Base-by-base conservation (phyloP, 2,329 filamentous ascomycete genomes). In the Celoporthe dispersa region DNA sequence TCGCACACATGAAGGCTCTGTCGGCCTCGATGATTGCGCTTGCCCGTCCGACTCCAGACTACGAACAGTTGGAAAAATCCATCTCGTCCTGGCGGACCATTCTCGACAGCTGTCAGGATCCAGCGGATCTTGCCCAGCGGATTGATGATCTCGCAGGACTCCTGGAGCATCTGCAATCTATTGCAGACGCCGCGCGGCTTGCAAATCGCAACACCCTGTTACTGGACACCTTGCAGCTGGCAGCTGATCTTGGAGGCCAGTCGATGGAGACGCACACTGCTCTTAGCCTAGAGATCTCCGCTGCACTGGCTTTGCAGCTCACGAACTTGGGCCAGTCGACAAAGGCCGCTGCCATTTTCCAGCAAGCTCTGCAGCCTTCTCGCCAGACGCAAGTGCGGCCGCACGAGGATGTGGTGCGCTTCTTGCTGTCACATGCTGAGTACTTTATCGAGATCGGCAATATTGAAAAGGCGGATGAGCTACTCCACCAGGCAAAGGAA, bases 341-440 rank as follows among this genome's bases (percentile, higher is more conserved):
- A 0, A 85, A 85, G 73, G 87, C 87, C 0, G 83, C 84, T 53
- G 79, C 82, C 70, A 77, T 85, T 25, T 73, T 82, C 11, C 75
- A 81, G 66, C 76, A 80, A n/a, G 77, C 81, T n/a, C 75, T 76
- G 0, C 71, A 78, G 37, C 63, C 64, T 9, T 37, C 64, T 9
- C 57, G 44, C 6, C 22, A 51, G 11, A 63, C 59, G 39, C 37
- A 63, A n/a, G 48, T 57, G 5, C 64, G 79, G 3, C 80, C 82
- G 2, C 77, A 77, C 16, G 81, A 84, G 25, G 78, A 82, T 7
- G 73, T 84, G 28, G 84, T 83, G 12, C 79, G 80, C 22, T 91
- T 91, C 78, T 87, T 94, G 73, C 81, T 97, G 8, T 88, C 90
- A 0, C 89, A 90, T 71, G 90, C 92, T 0, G 93, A 97, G 77